Percentiles rank a stretch among this genome's conserved stretches.
Evolutionary conservation across 495 filamentous ascomycete species (phyloP).

Genomic region (Glarea lozoyensis): DNA sequence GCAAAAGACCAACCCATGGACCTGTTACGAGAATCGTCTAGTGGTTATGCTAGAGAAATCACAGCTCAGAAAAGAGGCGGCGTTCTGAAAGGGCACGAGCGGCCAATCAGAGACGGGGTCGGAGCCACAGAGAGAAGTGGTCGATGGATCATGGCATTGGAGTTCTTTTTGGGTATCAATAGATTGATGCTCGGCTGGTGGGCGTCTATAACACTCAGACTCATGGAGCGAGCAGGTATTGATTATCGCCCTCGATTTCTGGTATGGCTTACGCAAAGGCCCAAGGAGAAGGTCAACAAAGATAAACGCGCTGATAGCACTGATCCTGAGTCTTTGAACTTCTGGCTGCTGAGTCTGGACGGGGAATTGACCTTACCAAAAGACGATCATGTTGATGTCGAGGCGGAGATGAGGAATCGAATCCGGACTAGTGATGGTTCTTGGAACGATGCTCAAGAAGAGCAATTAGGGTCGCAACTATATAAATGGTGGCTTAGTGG

Average conservation of each 20-base stretch:
- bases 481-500: constrained; percentile 75
- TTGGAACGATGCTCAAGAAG: constrained; percentile 39
- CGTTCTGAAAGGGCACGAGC: constrained; percentile 44
- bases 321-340: constrained; percentile 35
- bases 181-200: constrained; percentile 53
- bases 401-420: constrained; percentile 59
- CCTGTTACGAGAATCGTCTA: constrained; percentile 23
- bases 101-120: constrained; percentile 53
- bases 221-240: constrained; percentile 53
- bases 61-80: constrained; percentile 17
- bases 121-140: constrained; percentile 66
- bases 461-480: constrained; percentile 59
- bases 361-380: constrained; percentile 48
- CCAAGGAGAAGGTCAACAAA: constrained; percentile 22
- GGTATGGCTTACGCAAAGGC: constrained; percentile 36
- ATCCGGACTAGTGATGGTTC: constrained; percentile 15
- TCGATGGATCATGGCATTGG: constrained; percentile 61
- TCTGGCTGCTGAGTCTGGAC: constrained; percentile 49
- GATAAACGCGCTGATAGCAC: constrained; percentile 18
- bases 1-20: constrained; percentile 21
- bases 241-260: constrained; percentile 54
- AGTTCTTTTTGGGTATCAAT: constrained; percentile 66
- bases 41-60: constrained; percentile 49
- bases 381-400: constrained; percentile 63
- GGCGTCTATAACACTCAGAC: constrained; percentile 42